Percentiles rank a stretch among this genome's conserved stretches.
These are phyloP conservation scores for Chrysophaeum taylorii DNA, from an alignment of 352 stramenopile genomes.

Conservation along the genomic window DNA sequence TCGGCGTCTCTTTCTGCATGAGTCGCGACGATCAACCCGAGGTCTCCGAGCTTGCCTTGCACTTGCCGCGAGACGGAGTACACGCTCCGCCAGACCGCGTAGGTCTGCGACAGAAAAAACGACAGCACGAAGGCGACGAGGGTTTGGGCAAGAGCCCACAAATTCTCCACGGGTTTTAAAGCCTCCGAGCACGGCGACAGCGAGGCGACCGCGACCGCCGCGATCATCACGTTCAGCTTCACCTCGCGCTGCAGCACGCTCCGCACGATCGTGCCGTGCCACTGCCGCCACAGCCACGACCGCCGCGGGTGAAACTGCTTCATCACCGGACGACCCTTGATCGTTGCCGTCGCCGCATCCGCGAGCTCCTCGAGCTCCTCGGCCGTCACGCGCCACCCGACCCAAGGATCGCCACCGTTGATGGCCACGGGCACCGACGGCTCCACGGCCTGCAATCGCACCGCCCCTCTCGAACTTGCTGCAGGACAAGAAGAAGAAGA, in stretches of 20 bases:
- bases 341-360: background rate
- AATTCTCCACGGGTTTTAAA: conserved; percentile 8
- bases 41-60: conserved; percentile 29
- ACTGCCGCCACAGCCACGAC: background rate
- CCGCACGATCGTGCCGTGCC: background rate
- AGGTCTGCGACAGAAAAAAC: conserved; percentile 38
- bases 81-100: conserved; percentile 31
- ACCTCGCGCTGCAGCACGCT: background rate
- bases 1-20: conserved; percentile 20
- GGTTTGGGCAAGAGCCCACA: conserved; percentile 24
- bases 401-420: background rate
- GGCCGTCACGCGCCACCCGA: background rate
- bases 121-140: conserved; percentile 36
- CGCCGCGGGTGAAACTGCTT: background rate
- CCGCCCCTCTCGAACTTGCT: too few relatives aligned
- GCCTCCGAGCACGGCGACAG: background rate
- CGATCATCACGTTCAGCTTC: background rate
- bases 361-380: background rate
- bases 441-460: too few relatives aligned
- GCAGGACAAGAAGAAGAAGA: too few relatives aligned
- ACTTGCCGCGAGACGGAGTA: conserved; percentile 26
- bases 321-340: background rate
- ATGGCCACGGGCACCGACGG: background rate
- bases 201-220: background rate
- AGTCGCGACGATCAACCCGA: conserved; percentile 28